Base-by-base conservation (phyloP, 2,329 filamentous ascomycete species). In the Penicillium decumbens region DNA sequence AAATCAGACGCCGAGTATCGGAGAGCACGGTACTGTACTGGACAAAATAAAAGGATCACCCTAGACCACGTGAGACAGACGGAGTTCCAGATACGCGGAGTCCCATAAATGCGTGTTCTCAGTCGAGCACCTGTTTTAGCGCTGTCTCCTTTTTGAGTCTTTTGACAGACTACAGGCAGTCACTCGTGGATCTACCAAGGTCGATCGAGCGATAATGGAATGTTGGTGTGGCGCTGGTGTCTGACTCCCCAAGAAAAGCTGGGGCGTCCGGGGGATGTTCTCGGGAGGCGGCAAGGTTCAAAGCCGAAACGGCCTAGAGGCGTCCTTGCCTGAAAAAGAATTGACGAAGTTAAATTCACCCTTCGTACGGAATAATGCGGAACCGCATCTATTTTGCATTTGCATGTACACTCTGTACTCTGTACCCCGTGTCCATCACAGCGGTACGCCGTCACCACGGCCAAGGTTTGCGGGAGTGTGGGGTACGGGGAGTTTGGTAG, bases 401-500 rank as follows among this genome's bases (percentile, higher is more conserved):
- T 18, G 15, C 15, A 18, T 18, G 15, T 18, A 18, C 15, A 18
- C 20, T 23, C 20, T 27, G 25, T 27, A 33, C 13, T n/a, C 13
- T 3, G 30, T 32, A 15, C 28, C 28, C 28, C 28, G 4, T 29
- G 28, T 29, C 10, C 28, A 13, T 29, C 30, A 32, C n/a, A 3
- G 13, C 13, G 13, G 33, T 20, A 37, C 33, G 8, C 33, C 7
- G 12, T 37, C 15, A 8, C 12, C 12, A 47, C 45, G 42, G 32
- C 45, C 43, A 35, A 46, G 43, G 29, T 18, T 41, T 28, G 38
- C 15, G 38, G 47, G 33, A 44, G 39, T 56, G 57, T 54, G 58
- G 58, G 54, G 57, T 56, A 49, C 38, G 52, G 54, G 52, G 43
- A 43, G 37, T 44, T 50, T 50, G 43, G 50, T 47, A 49, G 15